Conservation (phyloP, 2,329 filamentous ascomycete genomes). For the Xylaria multiplex region DNA sequence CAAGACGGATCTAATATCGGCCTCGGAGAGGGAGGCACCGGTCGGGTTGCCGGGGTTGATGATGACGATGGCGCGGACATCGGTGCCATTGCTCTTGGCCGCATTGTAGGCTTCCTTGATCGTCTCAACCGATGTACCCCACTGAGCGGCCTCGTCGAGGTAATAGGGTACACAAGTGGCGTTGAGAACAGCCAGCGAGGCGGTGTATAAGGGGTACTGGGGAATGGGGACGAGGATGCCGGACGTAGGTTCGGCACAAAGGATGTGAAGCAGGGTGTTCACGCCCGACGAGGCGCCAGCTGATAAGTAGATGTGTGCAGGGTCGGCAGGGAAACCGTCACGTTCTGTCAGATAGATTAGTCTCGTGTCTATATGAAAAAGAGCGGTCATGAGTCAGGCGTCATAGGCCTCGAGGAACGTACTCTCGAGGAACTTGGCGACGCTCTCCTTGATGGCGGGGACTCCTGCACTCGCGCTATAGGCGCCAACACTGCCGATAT, state of each 20-base stretch:
- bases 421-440: conserved; percentile 93
- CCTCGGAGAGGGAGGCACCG: conserved; percentile 81
- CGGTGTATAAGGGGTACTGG: conserved; percentile 97
- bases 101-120: conserved; percentile 79
- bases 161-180: conserved; percentile 92
- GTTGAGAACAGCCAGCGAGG: conserved; percentile 85
- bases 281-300: conserved; percentile 93
- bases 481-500: conserved; percentile 90
- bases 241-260: conserved; percentile 79
- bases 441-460: conserved; percentile 84
- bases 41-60: conserved; percentile 99
- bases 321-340: conserved; percentile 86
- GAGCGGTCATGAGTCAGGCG: neutral
- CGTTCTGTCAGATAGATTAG: conserved; percentile 63
- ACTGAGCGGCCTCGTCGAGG: conserved; percentile 84
- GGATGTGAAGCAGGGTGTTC: conserved; percentile 89
- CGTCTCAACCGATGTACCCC: conserved; percentile 86
- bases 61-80: conserved; percentile 92
- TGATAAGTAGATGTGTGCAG: conserved; percentile 87
- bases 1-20: conserved; percentile 85
- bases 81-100: conserved; percentile 79
- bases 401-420: conserved; percentile 48
- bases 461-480: conserved; percentile 96
- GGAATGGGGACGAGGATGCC: conserved; percentile 95
- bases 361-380: neutral